These are phyloP conservation scores for Penicillium sclerotiorum DNA, from an alignment of 2,329 filamentous ascomycete species.

Conservation along the genomic window DNA sequence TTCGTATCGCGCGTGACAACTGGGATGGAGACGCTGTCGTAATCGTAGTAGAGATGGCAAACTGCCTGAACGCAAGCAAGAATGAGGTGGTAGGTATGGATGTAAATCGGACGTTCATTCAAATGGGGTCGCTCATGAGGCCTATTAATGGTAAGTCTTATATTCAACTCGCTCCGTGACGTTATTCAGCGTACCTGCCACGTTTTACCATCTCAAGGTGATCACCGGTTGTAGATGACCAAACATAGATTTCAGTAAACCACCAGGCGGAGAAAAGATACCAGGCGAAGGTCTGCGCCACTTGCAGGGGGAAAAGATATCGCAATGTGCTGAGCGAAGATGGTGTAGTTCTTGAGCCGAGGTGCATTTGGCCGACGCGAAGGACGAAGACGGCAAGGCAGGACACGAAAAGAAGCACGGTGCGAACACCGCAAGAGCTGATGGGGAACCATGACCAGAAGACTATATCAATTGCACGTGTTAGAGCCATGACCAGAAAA, in stretches of 20 bases:
- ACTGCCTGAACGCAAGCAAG: constrained; percentile 71
- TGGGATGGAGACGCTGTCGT: constrained; percentile 66
- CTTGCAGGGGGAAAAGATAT: constrained; percentile 60
- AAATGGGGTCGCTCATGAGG: constrained; percentile 69
- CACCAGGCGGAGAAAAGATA: constrained; percentile 77
- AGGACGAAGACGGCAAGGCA: constrained; percentile 79
- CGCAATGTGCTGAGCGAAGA: constrained; percentile 68
- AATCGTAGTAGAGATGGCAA: constrained; percentile 71
- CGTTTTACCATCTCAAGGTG: constrained; percentile 74
- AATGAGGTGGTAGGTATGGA: constrained; percentile 69
- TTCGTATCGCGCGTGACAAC: constrained; percentile 39
- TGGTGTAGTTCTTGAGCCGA: constrained; percentile 70
- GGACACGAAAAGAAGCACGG: constrained; percentile 73
- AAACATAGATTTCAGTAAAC: constrained; percentile 81
- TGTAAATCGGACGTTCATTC: constrained; percentile 84
- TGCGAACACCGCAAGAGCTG: constrained; percentile 72
- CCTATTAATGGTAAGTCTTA: constrained; percentile 28
- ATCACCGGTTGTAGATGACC: constrained; percentile 62
- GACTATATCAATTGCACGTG: constrained; percentile 50
- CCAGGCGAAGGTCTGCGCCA: constrained; percentile 71
- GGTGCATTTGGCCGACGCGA: constrained; percentile 80
- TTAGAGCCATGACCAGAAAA: neutral
- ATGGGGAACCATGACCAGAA: constrained; percentile 88
- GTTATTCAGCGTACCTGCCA: constrained; percentile 54
- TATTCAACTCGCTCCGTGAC: constrained; percentile 2